Evolutionary conservation across 495 filamentous ascomycete genomes (phyloP), one percentile per base, ranked within the genome.

Genomic region (Astrothelium macrocarpum): DNA sequence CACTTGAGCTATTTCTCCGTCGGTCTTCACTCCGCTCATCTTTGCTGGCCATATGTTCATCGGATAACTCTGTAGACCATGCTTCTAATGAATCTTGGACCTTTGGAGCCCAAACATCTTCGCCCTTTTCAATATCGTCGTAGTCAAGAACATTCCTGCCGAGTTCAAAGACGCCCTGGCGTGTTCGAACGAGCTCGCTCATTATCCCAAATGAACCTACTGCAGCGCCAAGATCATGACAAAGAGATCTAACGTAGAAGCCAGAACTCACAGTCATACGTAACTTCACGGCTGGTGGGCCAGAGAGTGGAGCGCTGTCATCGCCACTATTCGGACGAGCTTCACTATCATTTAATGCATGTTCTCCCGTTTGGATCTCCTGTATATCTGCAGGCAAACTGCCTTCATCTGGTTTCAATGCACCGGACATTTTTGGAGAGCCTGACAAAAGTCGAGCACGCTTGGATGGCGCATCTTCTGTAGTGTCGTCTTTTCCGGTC

Each of bases 191-290:
- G 32, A 99, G 82, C 64, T 87, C 83, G 59, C 90, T 87, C 94
- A 99, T 97, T 69, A 93, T 78, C 29, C 82, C 94, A 34, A 87
- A 84, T 36, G 89, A 95, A 28, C 86, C 85, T 12, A 95, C 76
- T 49, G 91, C 89, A 67, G 85, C 81, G 20, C 94, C 94, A 32
- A 99, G 80, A 69, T 99, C 95, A 69, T 97, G 91, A 62, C 90
- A 89, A 49, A 99, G 80, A 36, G 87, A 92, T 62, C 94, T 89
- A 45, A 99, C 94, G 75, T 99, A 99, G 80, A 97, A 99, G 46
- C 94, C 94, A 2, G 91, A 96, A 3, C 91, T 87, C 45, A 96
- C 94, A 0, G 88, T 95, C 89, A 99, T 90, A 62, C 85, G 84
- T 59, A 99, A 82, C 71, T 82, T 88, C 45, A 84, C 86, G 9